These are phyloP conservation scores for Colletotrichum sublineola DNA, from an alignment of 2,329 filamentous ascomycete genomes.

Conservation along the genomic window DNA sequence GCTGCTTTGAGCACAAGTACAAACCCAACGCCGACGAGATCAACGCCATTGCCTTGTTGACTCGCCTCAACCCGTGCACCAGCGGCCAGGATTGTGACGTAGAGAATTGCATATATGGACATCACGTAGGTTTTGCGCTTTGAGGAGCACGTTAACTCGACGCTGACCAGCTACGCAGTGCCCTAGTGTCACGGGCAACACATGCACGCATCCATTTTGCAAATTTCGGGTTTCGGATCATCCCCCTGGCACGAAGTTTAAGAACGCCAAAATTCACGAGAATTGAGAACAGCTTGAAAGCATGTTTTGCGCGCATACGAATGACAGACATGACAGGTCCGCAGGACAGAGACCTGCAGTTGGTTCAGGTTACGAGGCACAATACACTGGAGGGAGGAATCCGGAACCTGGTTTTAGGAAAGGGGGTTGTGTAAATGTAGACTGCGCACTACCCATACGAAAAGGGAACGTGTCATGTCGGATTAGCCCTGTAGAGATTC, in stretches of 20 bases:
- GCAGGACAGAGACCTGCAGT: not conserved
- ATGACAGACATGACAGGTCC: not conserved
- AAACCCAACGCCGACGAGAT: constrained; percentile 66
- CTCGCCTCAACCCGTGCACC: constrained; percentile 70
- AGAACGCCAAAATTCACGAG: constrained; percentile 51
- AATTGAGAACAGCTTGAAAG: constrained; percentile 45
- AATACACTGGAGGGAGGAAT: not conserved
- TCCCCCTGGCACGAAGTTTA: constrained; percentile 69
- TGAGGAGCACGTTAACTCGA: not conserved
- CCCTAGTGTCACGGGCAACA: constrained; percentile 64
- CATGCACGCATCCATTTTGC: constrained; percentile 68
- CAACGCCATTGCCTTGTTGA: constrained; percentile 67
- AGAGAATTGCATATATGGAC: constrained; percentile 73
- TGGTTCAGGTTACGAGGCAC: too few relatives aligned
- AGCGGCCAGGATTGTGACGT: constrained; percentile 70
- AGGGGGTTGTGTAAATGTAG: not conserved
- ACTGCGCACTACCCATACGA: not conserved
- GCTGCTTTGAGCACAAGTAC: constrained; percentile 70
- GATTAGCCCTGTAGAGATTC: not conserved
- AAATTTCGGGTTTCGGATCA: constrained; percentile 67
- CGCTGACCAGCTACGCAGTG: constrained; percentile 55
- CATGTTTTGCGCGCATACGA: not conserved
- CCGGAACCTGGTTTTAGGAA: not conserved
- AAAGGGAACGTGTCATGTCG: not conserved
- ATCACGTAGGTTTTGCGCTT: constrained; percentile 63